Evolutionary conservation across 139 green algal species (phyloP), one percentile per base, ranked within the genome.

Genomic region (Coccomyxa sp.): DNA sequence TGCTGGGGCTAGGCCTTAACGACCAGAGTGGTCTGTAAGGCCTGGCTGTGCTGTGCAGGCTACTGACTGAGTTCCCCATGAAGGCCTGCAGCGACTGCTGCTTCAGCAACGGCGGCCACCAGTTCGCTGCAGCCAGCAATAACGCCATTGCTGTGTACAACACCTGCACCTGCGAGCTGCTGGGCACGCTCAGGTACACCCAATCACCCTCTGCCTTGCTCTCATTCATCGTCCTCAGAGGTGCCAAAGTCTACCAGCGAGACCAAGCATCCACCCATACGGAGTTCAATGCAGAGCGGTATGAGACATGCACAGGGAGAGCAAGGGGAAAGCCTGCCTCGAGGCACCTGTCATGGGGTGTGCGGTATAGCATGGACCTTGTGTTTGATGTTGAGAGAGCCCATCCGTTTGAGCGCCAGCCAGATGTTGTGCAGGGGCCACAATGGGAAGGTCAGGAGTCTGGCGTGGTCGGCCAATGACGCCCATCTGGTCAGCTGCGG

Each of bases 71-170:
- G 82, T 86, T 97, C 31, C 79, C 81, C 58, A 92, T 97, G 83
- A 96, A 96, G 85, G 89, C 78, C 0, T 95, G 91, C 80, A 81
- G 84, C 10, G 92, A 93, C 71, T 88, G 82, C 84, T 39, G 75
- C 82, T 97, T 98, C 87, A 87, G 73, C 73, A 88, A 93, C 29
- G 94, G 94, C 2, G 94, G 94, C n/a, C 89, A 97, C 39, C 89
- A 90, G 77, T 97, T 97, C 88, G 94, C 92, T 0, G 94, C 93
- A 0, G 91, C 91, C n/a, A 96, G 95, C 72, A 89, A 90, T 76
- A 95, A 88, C 84, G 93, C 89, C 34, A 85, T 97, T 14, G 89
- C 92, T 55, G 87, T 98, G 40, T 97, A 93, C 85, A 92, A 90
- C 85, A 95, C 92, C 29, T 97, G 95, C 91, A 98, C 92, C 27